Conservation (phyloP, 441 rosid species). For the Adansonia gregorii region DNA sequence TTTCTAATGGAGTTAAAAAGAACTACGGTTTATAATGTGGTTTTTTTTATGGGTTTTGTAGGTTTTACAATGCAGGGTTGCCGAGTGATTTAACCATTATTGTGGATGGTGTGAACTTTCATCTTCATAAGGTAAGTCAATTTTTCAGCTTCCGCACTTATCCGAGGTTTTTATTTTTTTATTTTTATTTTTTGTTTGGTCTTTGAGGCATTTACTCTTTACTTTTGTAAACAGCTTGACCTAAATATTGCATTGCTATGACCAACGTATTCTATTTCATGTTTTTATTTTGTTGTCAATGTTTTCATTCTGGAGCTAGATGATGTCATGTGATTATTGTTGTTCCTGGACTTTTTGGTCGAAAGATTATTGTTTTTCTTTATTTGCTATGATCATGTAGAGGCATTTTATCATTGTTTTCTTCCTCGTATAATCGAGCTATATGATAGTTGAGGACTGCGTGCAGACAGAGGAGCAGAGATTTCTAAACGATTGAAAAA, state of each 20-base stretch:
- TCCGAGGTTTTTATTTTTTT: not conserved
- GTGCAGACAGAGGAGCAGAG: not conserved
- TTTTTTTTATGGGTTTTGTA: constrained; percentile 41
- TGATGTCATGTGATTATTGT: not conserved
- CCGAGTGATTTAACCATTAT: constrained; percentile 71
- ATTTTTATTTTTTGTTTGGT: not conserved
- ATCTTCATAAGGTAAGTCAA: constrained; percentile 83
- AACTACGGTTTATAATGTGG: constrained; percentile 7
- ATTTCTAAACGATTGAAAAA: not conserved
- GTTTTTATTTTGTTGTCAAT: not conserved
- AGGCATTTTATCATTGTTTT: constrained; percentile 13
- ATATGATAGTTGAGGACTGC: not conserved
- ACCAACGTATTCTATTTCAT: not conserved
- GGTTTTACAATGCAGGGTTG: constrained; percentile 83
- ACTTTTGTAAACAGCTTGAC: constrained; percentile 6
- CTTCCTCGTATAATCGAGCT: not conserved
- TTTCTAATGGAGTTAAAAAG: not conserved
- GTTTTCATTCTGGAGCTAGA: not conserved
- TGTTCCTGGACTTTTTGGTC: not conserved
- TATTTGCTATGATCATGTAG: not conserved
- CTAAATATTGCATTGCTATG: not conserved
- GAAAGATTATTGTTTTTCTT: not conserved
- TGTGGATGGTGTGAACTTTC: constrained; percentile 68
- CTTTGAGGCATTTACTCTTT: not conserved
- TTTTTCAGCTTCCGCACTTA: constrained; percentile 3